Conservation (phyloP, 1,284 basidiomycete genomes). For the Schizopora paradoxa region DNA sequence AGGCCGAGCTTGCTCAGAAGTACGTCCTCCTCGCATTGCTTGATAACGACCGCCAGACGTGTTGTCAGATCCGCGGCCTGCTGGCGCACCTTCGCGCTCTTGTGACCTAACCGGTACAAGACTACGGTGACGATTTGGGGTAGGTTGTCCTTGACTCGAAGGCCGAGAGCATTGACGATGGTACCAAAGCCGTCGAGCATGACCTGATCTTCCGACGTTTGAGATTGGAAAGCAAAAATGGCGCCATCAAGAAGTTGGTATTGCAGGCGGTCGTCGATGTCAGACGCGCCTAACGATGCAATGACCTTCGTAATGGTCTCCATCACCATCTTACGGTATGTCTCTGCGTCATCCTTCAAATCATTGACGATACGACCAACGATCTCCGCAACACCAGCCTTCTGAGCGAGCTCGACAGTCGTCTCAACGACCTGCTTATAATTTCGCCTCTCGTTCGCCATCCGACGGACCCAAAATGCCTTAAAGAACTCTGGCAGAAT, state of each 20-base stretch:
- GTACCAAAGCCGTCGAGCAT: conserved; percentile 99
- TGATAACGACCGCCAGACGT: conserved; percentile 94
- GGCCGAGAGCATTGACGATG: conserved; percentile 89
- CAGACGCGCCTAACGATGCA: conserved; percentile 86
- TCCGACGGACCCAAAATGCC: conserved; percentile 95
- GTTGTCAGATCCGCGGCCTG: conserved; percentile 97
- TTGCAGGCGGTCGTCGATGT: conserved; percentile 95
- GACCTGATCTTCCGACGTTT: conserved; percentile 97
- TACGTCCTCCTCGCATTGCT: conserved; percentile 96
- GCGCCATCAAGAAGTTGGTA: conserved; percentile 95
- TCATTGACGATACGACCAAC: conserved; percentile 94
- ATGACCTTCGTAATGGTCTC: conserved; percentile 99
- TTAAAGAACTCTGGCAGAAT: conserved; percentile 99
- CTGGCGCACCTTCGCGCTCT: conserved; percentile 98
- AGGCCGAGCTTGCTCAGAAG: conserved; percentile 94
- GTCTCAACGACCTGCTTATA: conserved; percentile 98
- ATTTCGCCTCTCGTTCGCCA: conserved; percentile 96
- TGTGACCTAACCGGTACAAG: conserved; percentile 98
- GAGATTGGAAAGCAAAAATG: conserved; percentile 99
- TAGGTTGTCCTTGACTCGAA: conserved; percentile 98
- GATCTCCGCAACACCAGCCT: conserved; percentile 94
- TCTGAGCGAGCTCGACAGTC: conserved; percentile 95
- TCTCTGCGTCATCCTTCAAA: conserved; percentile 94
- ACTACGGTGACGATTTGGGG: conserved; percentile 99
- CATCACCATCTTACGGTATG: conserved; percentile 99